phyloP scores from a whole-genome alignment of 306 rosid genomes.

The Arachis stenosperma region DNA sequence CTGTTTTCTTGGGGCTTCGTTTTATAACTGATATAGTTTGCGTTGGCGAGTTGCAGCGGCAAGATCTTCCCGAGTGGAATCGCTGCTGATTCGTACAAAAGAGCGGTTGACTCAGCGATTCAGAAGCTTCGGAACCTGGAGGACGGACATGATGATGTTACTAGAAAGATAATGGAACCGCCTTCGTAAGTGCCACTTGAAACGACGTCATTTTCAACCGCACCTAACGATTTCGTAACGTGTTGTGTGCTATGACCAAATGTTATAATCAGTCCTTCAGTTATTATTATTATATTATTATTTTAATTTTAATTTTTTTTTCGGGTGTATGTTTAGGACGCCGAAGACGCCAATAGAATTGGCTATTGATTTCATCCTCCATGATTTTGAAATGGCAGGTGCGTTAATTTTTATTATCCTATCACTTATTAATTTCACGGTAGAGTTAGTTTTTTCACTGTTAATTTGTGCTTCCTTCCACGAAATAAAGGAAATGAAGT shows the following conservation, averaged over 20 bases:
- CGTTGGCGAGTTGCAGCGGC: constrained; percentile 55
- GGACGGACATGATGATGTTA: constrained; percentile 5
- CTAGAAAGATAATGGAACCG: constrained; percentile 34
- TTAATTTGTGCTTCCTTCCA: constrained; percentile 29
- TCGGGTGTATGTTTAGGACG: too few species aligned
- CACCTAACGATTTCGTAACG: not conserved
- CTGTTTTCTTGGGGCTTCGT: constrained; percentile 3
- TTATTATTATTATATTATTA: too few species aligned
- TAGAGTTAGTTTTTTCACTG: constrained; percentile 21
- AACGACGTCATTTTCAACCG: constrained; percentile 6
- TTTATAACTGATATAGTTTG: constrained; percentile 8
- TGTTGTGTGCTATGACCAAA: too few species aligned
- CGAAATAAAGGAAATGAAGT: not conserved
- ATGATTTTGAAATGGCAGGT: constrained; percentile 93
- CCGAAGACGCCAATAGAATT: constrained; percentile 62
- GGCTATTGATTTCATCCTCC: constrained; percentile 74
- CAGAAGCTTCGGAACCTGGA: constrained; percentile 60
- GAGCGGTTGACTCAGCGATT: constrained; percentile 90
- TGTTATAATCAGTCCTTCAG: too few species aligned
- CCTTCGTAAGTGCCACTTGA: constrained; percentile 53
- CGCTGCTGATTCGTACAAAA: constrained; percentile 88
- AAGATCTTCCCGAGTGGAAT: constrained; percentile 81
- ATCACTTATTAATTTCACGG: not conserved
- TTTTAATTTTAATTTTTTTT: too few species aligned
- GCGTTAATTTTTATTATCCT: constrained; percentile 26